Evolutionary conservation across 2,329 filamentous ascomycete species (phyloP), one percentile per base, ranked within the genome.

Genomic region (Sarocladiaceae sp.): DNA sequence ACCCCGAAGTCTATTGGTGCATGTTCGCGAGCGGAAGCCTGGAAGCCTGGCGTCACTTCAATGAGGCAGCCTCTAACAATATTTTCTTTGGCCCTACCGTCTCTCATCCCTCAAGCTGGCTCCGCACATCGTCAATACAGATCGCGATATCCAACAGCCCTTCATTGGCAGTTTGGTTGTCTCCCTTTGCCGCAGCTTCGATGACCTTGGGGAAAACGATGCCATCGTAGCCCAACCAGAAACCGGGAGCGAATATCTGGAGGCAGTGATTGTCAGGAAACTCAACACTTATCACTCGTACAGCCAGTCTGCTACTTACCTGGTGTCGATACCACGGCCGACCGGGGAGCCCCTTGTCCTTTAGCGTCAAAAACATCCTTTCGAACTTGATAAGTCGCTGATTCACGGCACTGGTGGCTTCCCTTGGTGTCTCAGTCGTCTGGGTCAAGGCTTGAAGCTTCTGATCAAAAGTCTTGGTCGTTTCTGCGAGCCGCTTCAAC

Each of bases 191-290:
- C 20, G 26, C 12, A 19, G 21, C 26, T 42, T 42, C 39, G 10
- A n/a, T 20, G 11, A 42, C 19, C 4, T 15, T 24, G 11, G 39
- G 39, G 16, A 42, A 42, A 4, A 24, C 21, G 13, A 42, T 24
- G 15, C 39, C 39, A 9, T 42, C 39, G 15, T 42, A 42, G 23
- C 39, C 39, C 4, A 42, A 18, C 39, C 39, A 42, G 6, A 42
- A 24, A 3, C 39, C 39, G 15, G 39, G 39, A 27, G 39, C 39
- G 18, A 42, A 42, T 12, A 42, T 42, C 39, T 42, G 23, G 10
- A 24, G 5, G 35, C 12, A 40, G 11, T 10, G 6, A 40, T 10
- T 6, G n/a, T 18, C 20, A 10, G 26, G 7, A 41, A 24, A 27
- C 29, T 12, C 10, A 23, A 15, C 9, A 7, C n/a, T 15, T 10